Evolutionary conservation across 306 rosid species (phyloP), one percentile per base, ranked within the genome.

Genomic region (Quercus alba): DNA sequence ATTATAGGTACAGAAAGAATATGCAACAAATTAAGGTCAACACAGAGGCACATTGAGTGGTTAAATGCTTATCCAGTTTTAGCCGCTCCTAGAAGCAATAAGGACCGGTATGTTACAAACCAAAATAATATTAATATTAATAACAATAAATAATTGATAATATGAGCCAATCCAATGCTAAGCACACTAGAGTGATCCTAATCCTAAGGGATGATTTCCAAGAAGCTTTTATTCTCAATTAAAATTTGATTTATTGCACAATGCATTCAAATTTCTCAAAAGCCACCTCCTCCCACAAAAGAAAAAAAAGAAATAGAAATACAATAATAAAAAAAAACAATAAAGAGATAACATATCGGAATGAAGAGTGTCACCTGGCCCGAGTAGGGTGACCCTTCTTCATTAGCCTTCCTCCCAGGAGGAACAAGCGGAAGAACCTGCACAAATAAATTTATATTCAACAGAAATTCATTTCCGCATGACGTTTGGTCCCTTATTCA

Each of bases 371-470:
- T 80, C 69, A 89, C 92, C 90, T 89, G 88, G 74, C 92, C 88
- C 5, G 90, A 75, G 83, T 89, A 89, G 15, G 90, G 90, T 0
- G 95, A 94, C 31, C 99, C 99, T 18, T 90, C 95, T 85, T 89
- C 97, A 35, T 90, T 92, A 51, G 94, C 96, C 76, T 85, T 92
- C 81, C 98, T 81, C 23, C 97, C 99, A 5, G 99, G 99, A 54
- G 99, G 99, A 38, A 93, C 99, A n/a, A 94, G 92, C 63, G 99
- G 99, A 38, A 94, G 91, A 64, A 94, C 98, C 93, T 90, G 89
- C 84, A 78, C 62, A 54, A 17, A 77, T 26, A 74, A 70, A 41
- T 20, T 25, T 56, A 10, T 5, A 51, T 52, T 25, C 15, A 59
- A 28, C 46, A 30, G 31, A 30, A 28, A 15, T 59, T 30, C 30